These are phyloP conservation scores for Penicillium sp. DNA, from an alignment of 2,329 filamentous ascomycete genomes.

Conservation along the genomic window DNA sequence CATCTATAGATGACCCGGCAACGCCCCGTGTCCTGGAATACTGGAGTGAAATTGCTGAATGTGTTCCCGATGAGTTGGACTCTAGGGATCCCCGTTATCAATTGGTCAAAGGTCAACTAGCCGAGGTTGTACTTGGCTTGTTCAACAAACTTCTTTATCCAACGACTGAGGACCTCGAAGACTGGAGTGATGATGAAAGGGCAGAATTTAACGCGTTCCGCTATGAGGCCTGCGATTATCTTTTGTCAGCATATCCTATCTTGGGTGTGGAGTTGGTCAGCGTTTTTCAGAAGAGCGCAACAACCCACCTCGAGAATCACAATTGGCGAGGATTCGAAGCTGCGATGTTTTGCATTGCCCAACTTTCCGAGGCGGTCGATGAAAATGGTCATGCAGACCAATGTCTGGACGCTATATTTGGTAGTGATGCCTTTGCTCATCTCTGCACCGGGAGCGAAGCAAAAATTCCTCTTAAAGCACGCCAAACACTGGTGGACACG, in stretches of 20 bases:
- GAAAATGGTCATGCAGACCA: conserved; percentile 48
- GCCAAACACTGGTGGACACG: conserved; percentile 48
- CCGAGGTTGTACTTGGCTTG: conserved; percentile 45
- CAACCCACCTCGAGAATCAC: conserved; percentile 33
- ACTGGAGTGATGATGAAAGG: conserved; percentile 49
- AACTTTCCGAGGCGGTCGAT: conserved; percentile 50
- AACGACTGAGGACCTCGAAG: conserved; percentile 33
- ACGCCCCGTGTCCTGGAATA: conserved; percentile 45
- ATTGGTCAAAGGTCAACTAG: conserved; percentile 43
- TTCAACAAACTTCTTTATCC: conserved; percentile 50
- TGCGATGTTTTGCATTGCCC: conserved; percentile 48
- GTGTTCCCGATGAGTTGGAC: conserved; percentile 38
- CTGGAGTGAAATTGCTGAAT: conserved; percentile 48
- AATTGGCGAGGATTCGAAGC: conserved; percentile 52
- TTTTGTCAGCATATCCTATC: conserved; percentile 48
- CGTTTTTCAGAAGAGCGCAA: conserved; percentile 45
- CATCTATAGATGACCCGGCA: conserved; percentile 45
- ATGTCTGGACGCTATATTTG: conserved; percentile 47
- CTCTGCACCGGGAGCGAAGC: conserved; percentile 37
- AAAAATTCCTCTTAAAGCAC: conserved; percentile 41
- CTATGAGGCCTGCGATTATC: conserved; percentile 51
- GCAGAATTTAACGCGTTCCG: conserved; percentile 49
- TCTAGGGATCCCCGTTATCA: conserved; percentile 31
- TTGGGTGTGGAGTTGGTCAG: conserved; percentile 47
- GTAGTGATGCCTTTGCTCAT: conserved; percentile 38